phyloP scores from a whole-genome alignment of 495 filamentous ascomycete genomes.

The Aspergillus mulundensis region DNA sequence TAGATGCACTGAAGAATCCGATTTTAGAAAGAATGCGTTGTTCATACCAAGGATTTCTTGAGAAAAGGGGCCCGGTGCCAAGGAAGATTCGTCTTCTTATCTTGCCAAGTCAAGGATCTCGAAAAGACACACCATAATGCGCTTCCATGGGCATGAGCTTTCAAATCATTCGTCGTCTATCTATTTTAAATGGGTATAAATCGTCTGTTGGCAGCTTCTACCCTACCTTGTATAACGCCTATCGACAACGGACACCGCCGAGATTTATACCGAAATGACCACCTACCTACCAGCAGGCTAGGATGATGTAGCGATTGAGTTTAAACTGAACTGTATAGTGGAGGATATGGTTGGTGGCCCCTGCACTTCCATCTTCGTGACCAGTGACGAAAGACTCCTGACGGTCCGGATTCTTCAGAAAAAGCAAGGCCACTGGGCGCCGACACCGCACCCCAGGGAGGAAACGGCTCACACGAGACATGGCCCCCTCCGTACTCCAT shows the following conservation, averaged over 20 bases:
- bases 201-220: neutral
- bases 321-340: neutral
- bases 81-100: neutral
- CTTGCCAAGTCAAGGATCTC: neutral
- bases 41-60: too few relatives aligned
- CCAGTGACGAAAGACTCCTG: neutral
- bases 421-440: neutral
- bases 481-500: neutral
- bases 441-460: neutral
- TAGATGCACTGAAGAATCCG: neutral
- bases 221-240: too few relatives aligned
- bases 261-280: neutral
- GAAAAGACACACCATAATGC: neutral
- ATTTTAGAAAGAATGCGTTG: too few relatives aligned
- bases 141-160: neutral
- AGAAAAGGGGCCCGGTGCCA: neutral
- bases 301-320: neutral
- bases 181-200: neutral
- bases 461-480: conserved; percentile 7
- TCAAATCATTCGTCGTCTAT: neutral
- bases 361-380: neutral
- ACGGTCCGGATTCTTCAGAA: neutral
- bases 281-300: neutral
- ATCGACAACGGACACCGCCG: neutral
- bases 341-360: neutral